Evolutionary conservation across 441 rosid species (phyloP), one percentile per base, ranked within the genome.

Genomic region (Eruca vesicaria): DNA sequence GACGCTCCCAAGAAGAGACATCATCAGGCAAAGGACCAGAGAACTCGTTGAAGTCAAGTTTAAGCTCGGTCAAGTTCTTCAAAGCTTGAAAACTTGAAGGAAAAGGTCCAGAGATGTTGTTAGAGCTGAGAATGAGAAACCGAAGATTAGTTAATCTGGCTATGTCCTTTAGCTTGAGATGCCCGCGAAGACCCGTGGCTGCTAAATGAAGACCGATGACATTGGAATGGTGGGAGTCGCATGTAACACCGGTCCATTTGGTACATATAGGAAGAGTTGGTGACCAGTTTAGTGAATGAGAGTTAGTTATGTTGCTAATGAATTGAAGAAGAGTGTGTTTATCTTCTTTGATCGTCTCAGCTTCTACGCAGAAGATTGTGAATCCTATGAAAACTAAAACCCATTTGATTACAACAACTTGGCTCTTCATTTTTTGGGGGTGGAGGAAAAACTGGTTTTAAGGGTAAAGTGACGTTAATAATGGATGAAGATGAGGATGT

Each of bases 201-300:
- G 86, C 91, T 80, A 95, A 82, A 68, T 69, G 83, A 48, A 92
- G 89, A 33, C 83, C 81, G 16, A 80, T 65, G 2, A 95, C 90
- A 67, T 82, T 76, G 11, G 97, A 86, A 7, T 72, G 80, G 57
- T 88, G 79, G 15, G 26, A 15, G 61, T 82, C 84, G 81, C 99
- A 93, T 5, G 84, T 76, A 53, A 95, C 97, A 23, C 99, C 98
- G 9, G 82, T 81, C 99, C 98, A 95, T 19, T 62, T 63, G 15
- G 31, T 78, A 80, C 99, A 95, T 1, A 87, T 77, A 23, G 90
- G 75, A 41, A 55, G 70, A 60, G 3, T 66, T 43, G 78, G 62
- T 12, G 68, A 79, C 98, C 97, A 95, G 2, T 88, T 91, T 15
- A 91, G 82, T 50, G 80, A 43, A 58, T 53, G 86, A 7, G 96